Evolutionary conservation across 2,329 filamentous ascomycete genomes (phyloP), one percentile per base, ranked within the genome.

Genomic region (Xylariaceae sp.): DNA sequence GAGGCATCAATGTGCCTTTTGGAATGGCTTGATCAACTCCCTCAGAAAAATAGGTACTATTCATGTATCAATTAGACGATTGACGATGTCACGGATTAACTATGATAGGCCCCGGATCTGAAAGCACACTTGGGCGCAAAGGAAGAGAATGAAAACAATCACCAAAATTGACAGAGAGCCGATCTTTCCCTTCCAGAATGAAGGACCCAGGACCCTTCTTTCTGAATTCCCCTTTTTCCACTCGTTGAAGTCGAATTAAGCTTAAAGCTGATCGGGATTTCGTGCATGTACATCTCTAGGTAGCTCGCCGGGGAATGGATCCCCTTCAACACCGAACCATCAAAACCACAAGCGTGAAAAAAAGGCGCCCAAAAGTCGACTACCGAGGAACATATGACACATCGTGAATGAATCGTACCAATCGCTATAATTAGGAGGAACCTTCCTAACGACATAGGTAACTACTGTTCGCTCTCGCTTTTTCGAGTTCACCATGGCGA

Each of bases 41-140:
- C 55, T 49, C 51, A 47, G 47, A 56, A 45, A 55, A 58, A 30
- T 52, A 18, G 17, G 17, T 18, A 47, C 17, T 17, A 60, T 56
- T 52, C 52, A 58, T 63, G 56, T 61, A 63, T 53, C 47, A 55
- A 57, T 59, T 61, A 61, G 61, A 63, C 53, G 61, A 63, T 8
- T 61, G 51, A 61, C 53, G 61, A 63, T 59, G 55, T 51, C 35
- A 63, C 39, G 61, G 53, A 41, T 44, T 58, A 30, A 50, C 15
- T 15, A 18, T 37, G 39, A 55, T 48, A 17, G 30, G 45, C 30
- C 51, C 23, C 15, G 30, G 35, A 18, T 23, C 44, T 37, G 15
- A 17, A 53, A 41, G 37, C 37, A 41, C 8, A 13, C 37, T 41
- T 41, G 9, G 37, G 37, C 37, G 37, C 3, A 53, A 55, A 15